Base-by-base conservation (phyloP, 441 rosid genomes). In the Croton laevigatus region DNA sequence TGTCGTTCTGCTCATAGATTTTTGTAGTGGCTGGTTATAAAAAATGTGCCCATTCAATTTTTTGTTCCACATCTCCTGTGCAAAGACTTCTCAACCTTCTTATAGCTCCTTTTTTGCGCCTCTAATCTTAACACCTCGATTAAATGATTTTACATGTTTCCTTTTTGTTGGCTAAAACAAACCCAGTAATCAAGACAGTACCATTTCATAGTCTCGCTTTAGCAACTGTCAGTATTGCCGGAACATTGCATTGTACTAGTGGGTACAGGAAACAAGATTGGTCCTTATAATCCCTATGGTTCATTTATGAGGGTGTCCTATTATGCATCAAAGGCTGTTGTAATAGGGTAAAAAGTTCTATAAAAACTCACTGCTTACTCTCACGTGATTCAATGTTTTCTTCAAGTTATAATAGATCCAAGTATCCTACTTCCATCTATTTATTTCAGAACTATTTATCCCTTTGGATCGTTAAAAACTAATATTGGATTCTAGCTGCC, bases 401-500 rank as follows among this genome's bases (percentile, higher is more conserved):
- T 36, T 62, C 1, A 9, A 20, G 10, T 53, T 27, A 22, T 53
- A 22, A 16, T 54, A 62, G 27, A 52, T 27, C 13, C 45, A 52
- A 17, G 27, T 32, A n/a, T 42, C 48, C 46, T 20, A 9, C 14
- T 4, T 20, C 20, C 37, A 14, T 59, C n/a, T 32, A 23, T 6
- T 32, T 34, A 1, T 32, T 58, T 58, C 20, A n/a, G 19, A 59
- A 58, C 23, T 46, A 36, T 20, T 48, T 7, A 9, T 48, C 45
- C 60, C 54, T 8, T 37, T 9, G 3, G 11, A 40, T 40, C 6
- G 44, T 40, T 19, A 9, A 48, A 17, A 67, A 44, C 32, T 5
- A 27, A 57, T 44, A 20, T 49, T 52, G 34, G 66, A 20, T 60
- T 70, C 22, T 70, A 59, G 34, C 58, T 34, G 40, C 45, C 8